Base-by-base conservation (phyloP, 83 land plant genomes). In the Isoetes engelmannii region DNA sequence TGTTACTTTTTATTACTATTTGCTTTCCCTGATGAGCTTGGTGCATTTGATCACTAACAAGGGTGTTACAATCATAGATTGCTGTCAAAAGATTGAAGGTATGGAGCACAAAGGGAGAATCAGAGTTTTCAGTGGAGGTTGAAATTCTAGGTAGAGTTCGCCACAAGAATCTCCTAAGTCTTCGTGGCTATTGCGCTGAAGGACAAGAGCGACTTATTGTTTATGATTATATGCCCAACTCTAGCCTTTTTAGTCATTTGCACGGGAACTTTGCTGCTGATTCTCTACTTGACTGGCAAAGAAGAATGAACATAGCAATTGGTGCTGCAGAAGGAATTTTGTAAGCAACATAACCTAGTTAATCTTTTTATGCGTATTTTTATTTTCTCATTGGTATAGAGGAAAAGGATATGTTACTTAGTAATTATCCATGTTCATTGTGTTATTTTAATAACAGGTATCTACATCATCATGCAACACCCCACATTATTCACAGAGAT, bases 141-240 rank as follows among this genome's bases (percentile, higher is more conserved):
- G 68, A 65, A 47, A 65, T 65, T 47, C 49, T 65, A 13, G 68
- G 68, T 20, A 13, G 68, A 9, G 68, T 65, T 13, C 68, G 68
- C 7, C 68, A 65, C 51, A 65, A 65, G 28, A 65, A 65, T 47
- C 50, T 65, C 5, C 41, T 65, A 21, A 45, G 51, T 17, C 20
- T 65, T 6, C 49, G 68, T 0, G 68, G 68, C 6, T 65, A 65
- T 46, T 65, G 68, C 45, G 68, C 51, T 17, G 68, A 65, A n/a
- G 68, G 68, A 8, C 68, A 65, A 47, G 68, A 65, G 20, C 68
- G 68, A 19, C 51, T 65, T 18, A 65, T 65, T 9, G 68, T 65
- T 18, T 65, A 65, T 65, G 68, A 65, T 47, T 65, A 65, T 21
- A 65, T 65, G 68, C 50, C 68, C 15, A 65, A 65, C 49, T 21